Conservation (phyloP, 2,329 filamentous ascomycete genomes). For the Ophiostoma novo-ulmi region DNA sequence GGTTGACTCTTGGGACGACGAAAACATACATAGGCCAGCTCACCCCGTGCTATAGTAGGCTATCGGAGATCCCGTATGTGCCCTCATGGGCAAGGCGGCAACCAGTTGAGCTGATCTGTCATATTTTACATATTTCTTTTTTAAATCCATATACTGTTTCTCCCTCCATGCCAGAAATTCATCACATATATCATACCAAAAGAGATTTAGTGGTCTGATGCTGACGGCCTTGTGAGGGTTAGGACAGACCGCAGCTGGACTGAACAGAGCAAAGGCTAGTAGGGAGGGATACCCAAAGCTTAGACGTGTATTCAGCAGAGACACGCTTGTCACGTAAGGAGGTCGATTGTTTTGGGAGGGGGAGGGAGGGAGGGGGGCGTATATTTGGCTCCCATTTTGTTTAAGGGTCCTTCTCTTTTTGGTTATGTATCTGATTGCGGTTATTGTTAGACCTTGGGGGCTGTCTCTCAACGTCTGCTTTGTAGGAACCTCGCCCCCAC, state of each 20-base stretch:
- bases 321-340: slow-evolving; percentile 1
- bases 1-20: background rate
- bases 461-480: background rate
- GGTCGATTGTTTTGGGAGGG: background rate
- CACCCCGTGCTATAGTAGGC: background rate
- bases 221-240: background rate
- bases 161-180: too few relatives aligned
- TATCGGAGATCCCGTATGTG: slow-evolving; percentile 12
- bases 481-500: background rate
- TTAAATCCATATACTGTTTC: background rate
- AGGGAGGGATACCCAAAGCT: slow-evolving; percentile 3
- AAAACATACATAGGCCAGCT: background rate
- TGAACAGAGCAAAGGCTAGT: background rate
- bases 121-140: background rate
- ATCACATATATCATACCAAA: background rate
- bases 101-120: background rate
- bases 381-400: background rate
- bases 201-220: slow-evolving; percentile 2
- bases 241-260: background rate
- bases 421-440: background rate
- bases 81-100: background rate
- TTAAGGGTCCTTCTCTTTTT: background rate
- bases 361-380: background rate
- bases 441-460: background rate
- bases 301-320: background rate